Base-by-base conservation (phyloP, 345 rosid genomes). In the Acer yangbiense region DNA sequence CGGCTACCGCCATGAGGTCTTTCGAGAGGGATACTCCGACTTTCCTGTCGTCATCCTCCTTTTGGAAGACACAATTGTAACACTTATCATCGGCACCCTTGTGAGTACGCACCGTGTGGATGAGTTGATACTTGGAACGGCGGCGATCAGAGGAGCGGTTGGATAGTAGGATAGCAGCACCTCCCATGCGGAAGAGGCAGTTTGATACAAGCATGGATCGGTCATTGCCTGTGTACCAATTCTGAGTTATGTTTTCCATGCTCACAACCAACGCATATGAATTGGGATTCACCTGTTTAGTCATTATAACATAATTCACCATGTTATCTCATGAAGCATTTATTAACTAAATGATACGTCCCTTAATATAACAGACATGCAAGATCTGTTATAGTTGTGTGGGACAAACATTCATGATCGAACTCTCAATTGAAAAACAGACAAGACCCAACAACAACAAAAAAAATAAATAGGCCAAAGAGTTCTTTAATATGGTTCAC, bases 141-240 rank as follows among this genome's bases (percentile, higher is more conserved):
- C 90, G 87, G 58, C 95, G 90, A 73, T 93, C 98, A 0, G 93
- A 83, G 2, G 86, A 69, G 1, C 88, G 86, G 92, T 91, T 95
- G 0, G 98, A 86, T 73, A 95, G 91, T 71, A 95, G 98, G 76
- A 95, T 88, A 3, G 98, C 98, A 0, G 98, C 98, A 2, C 98
- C 98, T 0, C 98, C 98, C 94, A 94, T 88, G 27, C 98, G 95
- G 87, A 94, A 94, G 69, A 93, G 91, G 77, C 97, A 95, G 82
- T 95, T 94, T 3, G 98, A 88, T 18, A 95, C 91, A 21, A 95
- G 95, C 98, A 95, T 95, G 29, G 98, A 88, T 25, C 97, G 88
- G 87, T 93, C 94, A 23, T 95, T 95, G 71, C 98, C 98, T 32
- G 87, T 87, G 87, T 95, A 95, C 97, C 98, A 93, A 69, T 93